Base-by-base conservation (phyloP, 1,284 basidiomycete species). In the Neotropicomus parvogracilis region DNA sequence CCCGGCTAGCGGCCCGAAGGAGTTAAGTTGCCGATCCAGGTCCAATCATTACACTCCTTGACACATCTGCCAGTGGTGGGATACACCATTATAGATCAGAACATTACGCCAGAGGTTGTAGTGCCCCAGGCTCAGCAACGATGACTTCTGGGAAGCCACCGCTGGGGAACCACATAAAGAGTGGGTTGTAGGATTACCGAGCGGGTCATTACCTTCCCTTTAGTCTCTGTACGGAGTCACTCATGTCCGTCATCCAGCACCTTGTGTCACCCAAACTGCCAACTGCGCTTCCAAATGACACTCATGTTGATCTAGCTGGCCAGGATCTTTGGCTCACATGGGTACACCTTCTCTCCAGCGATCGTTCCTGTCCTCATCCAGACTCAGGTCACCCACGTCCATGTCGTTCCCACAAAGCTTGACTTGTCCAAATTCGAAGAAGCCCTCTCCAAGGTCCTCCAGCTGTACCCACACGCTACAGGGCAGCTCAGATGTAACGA, bases 381-480 rank as follows among this genome's bases (percentile, higher is more conserved):
- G 24, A 14, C 19, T 24, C 29, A 51, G 49, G 9, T 33, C 10
- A 10, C 28, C 6, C 7, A 1, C 6, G 58, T 68, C 6, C 56
- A 62, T 28, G 49, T 60, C 17, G 17, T 69, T 4, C 59, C 62
- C 7, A 31, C 38, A 11, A 26, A 37, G 10, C 32, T 69, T 7
- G 52, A 65, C 16, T 7, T 56, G 0, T n/a, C 46, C 3, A 39
- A 27, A 13, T 38, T 43, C 6, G 34, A 37, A 26, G 48, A 50
- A 1, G 39, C 48, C 10, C 29, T 49, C 8, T 50, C 53, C 19
- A 43, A 33, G 20, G 40, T 42, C 10, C 38, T 65, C 20, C 56
- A 52, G 16, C 4, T 56, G 1, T 66, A 57, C 33, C 65, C 62
- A 11, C 64, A 66, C 35, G 56, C 48, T 13, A 50, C 59, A 14